A percentile compares a stretch with the other conserved stretches of the same genome.
Conservation (phyloP, 1,284 basidiomycete species). For the Austroboletus niveus region DNA sequence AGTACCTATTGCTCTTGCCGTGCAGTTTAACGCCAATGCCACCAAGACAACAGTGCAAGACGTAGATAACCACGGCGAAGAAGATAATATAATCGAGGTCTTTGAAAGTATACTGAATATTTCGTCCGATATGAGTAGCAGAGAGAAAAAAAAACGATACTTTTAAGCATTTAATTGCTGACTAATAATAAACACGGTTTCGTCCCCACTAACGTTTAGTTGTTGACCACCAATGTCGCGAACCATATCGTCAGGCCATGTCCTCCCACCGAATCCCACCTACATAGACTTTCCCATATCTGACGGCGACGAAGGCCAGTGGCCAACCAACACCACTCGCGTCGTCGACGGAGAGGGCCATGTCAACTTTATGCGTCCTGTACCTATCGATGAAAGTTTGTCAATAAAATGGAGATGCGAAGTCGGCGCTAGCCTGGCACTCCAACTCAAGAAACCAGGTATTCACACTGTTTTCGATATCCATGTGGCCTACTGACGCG, state of each 20-base stretch:
- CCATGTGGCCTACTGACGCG: neutral
- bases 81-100: too few species aligned
- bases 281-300: conserved; percentile 58
- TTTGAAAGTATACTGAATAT: neutral
- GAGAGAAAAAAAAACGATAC: neutral
- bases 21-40: conserved; percentile 65
- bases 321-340: conserved; percentile 56
- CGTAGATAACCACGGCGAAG: conserved; percentile 64
- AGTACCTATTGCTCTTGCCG: conserved; percentile 47
- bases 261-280: conserved; percentile 49
- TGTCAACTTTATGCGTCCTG: conserved; percentile 65
- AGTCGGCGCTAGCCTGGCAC: conserved; percentile 56
- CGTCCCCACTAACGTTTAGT: too few species aligned
- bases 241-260: conserved; percentile 26
- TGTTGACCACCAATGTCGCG: conserved; percentile 36
- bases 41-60: conserved; percentile 40
- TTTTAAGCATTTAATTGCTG: neutral
- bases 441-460: conserved; percentile 51
- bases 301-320: conserved; percentile 53
- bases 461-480: conserved; percentile 16
- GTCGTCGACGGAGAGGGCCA: conserved; percentile 55
- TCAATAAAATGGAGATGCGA: conserved; percentile 59
- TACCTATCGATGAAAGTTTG: conserved; percentile 48
- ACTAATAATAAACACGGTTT: too few species aligned
- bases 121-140: neutral